Evolutionary conservation across 768 basidiomycete genomes (phyloP), one percentile per base, ranked within the genome.

Genomic region (Leccinum variicolor): DNA sequence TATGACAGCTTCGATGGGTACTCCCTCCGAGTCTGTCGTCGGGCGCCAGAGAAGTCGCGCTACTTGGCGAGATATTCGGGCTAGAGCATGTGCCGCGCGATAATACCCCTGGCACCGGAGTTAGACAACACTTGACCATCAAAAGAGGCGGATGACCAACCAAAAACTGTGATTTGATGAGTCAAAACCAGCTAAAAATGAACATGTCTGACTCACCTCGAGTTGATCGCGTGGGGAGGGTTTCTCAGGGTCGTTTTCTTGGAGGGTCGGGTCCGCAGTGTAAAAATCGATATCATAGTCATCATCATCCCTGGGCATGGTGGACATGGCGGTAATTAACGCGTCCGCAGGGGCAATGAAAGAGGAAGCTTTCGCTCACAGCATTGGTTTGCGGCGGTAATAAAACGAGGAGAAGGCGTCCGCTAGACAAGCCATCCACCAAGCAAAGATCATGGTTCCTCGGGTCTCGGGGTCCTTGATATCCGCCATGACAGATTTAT

Each of bases 251-350:
- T 83, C 82, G 34, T 76, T 73, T 47, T 85, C 84, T 50, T 78
- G 68, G 28, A 69, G 69, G 28, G 81, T 75, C 57, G 85, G 85
- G 62, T 89, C 89, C 34, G 80, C 85, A 5, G 86, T 89, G 70
- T 91, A 92, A 64, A 92, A 92, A 71, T 92, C 90, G 61, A 94
- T 88, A 68, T 94, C 89, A 68, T 92, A 93, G 74, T 94, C 91
- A 59, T 90, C 87, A 63, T 93, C 92, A 69, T 92, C 90, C 55
- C 79, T 82, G 69, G 58, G 68, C 54, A 54, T 36, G 50, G 54
- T 50, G 46, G 60, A 51, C 6, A 13, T 17, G 48, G 28, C 64
- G 62, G 64, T 62, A 62, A 67, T 75, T 66, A 68, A 66, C 41
- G 43, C 47, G 54, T 34, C 29, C 54, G 21, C 50, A 56, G 15